These are phyloP conservation scores for Alternaria gansuensis DNA, from an alignment of 2,329 filamentous ascomycete genomes.

Conservation along the genomic window DNA sequence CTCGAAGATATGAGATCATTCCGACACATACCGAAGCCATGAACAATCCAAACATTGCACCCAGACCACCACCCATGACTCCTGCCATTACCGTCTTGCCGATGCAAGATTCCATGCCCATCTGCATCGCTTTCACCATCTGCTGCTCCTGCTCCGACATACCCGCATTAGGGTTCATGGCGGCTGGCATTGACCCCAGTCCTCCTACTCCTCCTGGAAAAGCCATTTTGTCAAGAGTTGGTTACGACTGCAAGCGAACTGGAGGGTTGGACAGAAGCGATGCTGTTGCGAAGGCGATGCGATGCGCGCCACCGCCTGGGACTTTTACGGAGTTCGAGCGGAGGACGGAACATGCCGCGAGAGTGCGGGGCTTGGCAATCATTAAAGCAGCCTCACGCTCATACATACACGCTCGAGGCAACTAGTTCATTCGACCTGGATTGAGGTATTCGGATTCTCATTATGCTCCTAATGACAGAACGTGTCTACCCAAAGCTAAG, in stretches of 20 bases:
- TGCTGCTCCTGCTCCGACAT: slow-evolving; percentile 58
- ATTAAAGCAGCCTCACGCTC: background rate
- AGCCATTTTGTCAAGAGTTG: slow-evolving; percentile 34
- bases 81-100: slow-evolving; percentile 90
- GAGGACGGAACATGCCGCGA: slow-evolving; percentile 44
- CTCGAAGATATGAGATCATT: slow-evolving; percentile 2
- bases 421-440: background rate
- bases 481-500: slow-evolving; percentile 21
- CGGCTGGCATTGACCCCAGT: slow-evolving; percentile 34
- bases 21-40: slow-evolving; percentile 83
- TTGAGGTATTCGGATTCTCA: slow-evolving; percentile 16
- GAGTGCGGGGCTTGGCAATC: slow-evolving; percentile 30
- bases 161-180: slow-evolving; percentile 49
- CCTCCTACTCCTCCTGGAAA: slow-evolving; percentile 43
- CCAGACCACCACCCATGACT: slow-evolving; percentile 92
- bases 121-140: slow-evolving; percentile 71
- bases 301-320: slow-evolving; percentile 26
- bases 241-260: background rate
- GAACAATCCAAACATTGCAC: slow-evolving; percentile 93
- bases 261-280: background rate
- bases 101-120: slow-evolving; percentile 89
- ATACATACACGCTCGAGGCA: background rate
- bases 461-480: slow-evolving; percentile 22
- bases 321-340: slow-evolving; percentile 50
- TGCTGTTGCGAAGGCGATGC: slow-evolving; percentile 19